phyloP scores from a whole-genome alignment of 441 rosid genomes.

The Bruguiera hainesii region DNA sequence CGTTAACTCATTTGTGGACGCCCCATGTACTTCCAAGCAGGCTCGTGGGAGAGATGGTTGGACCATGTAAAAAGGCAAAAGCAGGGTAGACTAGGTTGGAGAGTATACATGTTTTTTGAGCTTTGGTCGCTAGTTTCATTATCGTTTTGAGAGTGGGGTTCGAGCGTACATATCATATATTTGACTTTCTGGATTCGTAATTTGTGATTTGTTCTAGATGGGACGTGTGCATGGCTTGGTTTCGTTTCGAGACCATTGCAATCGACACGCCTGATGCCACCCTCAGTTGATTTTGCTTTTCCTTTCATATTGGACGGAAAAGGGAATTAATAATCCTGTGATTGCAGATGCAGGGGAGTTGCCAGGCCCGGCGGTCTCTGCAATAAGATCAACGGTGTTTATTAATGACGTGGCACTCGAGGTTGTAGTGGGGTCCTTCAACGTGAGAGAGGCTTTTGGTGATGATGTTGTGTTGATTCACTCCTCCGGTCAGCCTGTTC shows the following conservation, averaged over 20 bases:
- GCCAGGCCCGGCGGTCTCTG: not conserved
- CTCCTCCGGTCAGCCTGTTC: constrained; percentile 76
- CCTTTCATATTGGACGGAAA: not conserved
- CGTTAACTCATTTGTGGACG: too few relatives aligned
- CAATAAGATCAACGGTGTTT: constrained; percentile 55
- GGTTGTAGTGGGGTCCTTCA: constrained; percentile 62
- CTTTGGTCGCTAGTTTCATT: not conserved
- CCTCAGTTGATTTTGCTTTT: too few relatives aligned
- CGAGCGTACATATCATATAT: not conserved
- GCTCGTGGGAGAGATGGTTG: too few relatives aligned
- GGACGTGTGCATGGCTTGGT: constrained; percentile 50
- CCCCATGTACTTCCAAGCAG: too few relatives aligned
- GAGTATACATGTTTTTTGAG: not conserved
- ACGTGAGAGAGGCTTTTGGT: constrained; percentile 83
- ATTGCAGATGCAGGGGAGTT: constrained; percentile 30
- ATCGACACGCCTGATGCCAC: too few relatives aligned
- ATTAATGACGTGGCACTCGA: constrained; percentile 84
- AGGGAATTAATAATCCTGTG: constrained; percentile 7
- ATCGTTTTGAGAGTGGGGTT: not conserved
- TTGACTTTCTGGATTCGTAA: constrained; percentile 20
- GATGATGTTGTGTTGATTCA: constrained; percentile 66
- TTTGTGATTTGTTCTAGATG: constrained; percentile 28
- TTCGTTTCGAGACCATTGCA: constrained; percentile 19
- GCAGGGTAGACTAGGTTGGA: constrained; percentile 14
- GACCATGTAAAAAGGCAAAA: not conserved